Evolutionary conservation across 2,329 filamentous ascomycete species (phyloP).

Genomic region (Mycosphaerella sp.): DNA sequence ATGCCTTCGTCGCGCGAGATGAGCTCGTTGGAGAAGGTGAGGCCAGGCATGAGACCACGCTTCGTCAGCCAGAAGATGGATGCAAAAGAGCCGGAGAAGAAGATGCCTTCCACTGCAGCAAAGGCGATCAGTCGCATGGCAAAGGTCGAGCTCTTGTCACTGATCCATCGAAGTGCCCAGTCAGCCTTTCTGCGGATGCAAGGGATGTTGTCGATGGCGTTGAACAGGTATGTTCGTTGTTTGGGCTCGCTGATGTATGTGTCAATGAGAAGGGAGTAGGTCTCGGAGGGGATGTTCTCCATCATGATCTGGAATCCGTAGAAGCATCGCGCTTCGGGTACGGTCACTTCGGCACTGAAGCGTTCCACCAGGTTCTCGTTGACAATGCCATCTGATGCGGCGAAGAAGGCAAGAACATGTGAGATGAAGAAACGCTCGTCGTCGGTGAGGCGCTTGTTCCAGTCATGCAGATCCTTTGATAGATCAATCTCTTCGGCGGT

Average conservation of each 20-base stretch:
- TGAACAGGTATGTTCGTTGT: constrained; percentile 91
- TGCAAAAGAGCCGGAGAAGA: constrained; percentile 97
- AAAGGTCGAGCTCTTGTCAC: constrained; percentile 87
- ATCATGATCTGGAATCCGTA: constrained; percentile 99
- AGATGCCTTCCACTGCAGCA: constrained; percentile 97
- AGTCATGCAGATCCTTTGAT: constrained; percentile 97
- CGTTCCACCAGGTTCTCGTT: constrained; percentile 99
- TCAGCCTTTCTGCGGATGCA: constrained; percentile 98
- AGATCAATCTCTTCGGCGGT: constrained; percentile 99
- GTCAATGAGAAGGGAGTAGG: constrained; percentile 97
- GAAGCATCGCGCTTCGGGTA: constrained; percentile 98
- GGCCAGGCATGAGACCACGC: constrained; percentile 95
- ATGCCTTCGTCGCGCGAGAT: constrained; percentile 99
- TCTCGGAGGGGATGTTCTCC: constrained; percentile 99
- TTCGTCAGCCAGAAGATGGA: constrained; percentile 99
- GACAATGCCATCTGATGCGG: constrained; percentile 96
- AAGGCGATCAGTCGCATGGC: constrained; percentile 94
- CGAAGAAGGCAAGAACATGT: constrained; percentile 98
- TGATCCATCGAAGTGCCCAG: constrained; percentile 94
- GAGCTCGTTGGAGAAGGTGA: constrained; percentile 99
- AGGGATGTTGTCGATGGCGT: constrained; percentile 97
- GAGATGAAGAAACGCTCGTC: constrained; percentile 99
- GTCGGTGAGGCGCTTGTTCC: constrained; percentile 95
- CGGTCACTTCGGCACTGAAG: constrained; percentile 94
- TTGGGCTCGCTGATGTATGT: constrained; percentile 98